Evolutionary conservation across 805 yeast genomes (phyloP), one percentile per base, ranked within the genome.

Genomic region (Yarrowia deformans): DNA sequence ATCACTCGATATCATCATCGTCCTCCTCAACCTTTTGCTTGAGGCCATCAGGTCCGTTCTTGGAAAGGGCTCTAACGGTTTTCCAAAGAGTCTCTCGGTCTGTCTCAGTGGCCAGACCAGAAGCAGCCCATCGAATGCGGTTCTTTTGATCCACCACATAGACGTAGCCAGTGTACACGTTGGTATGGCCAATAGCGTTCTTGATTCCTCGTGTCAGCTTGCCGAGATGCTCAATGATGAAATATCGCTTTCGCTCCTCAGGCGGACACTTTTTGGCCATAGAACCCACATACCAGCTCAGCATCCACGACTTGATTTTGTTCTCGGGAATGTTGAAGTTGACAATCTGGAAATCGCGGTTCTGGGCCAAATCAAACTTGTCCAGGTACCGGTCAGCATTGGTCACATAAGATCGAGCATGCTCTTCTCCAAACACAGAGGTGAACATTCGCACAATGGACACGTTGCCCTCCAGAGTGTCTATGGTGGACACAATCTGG

Each of bases 91-190:
- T 79, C 18, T 81, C 81, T 60, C 81, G 79, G 73, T 95, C 99
- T 42, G 84, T 84, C n/a, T 84, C 86, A 16, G 83, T 82, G 1
- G 97, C 89, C 48, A 84, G 85, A 1, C 98, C 99, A 73, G 96
- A 87, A 4, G 92, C 90, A 32, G 92, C 93, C 98, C 98, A 94
- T 73, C 98, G 82, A 68, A 95, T 89, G 74, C 85, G 88, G 66
- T 89, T 88, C 14, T 87, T 81, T 16, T 81, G 82, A 75, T 95
- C 99, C 43, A 95, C 84, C 5, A 94, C 80, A 72, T 92, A 89
- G 12, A 93, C 81, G 75, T 91, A 93, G 0, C 98, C 98, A 1
- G 96, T 86, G 73, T 89, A 90, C 29, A 86, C 84, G 76, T 94
- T 94, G 69, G 87, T 88, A 72, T 93, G 85, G 61, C 85, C 80